phyloP scores from a whole-genome alignment of 352 stramenopile species.

The Globisporangium paroecandrum region DNA sequence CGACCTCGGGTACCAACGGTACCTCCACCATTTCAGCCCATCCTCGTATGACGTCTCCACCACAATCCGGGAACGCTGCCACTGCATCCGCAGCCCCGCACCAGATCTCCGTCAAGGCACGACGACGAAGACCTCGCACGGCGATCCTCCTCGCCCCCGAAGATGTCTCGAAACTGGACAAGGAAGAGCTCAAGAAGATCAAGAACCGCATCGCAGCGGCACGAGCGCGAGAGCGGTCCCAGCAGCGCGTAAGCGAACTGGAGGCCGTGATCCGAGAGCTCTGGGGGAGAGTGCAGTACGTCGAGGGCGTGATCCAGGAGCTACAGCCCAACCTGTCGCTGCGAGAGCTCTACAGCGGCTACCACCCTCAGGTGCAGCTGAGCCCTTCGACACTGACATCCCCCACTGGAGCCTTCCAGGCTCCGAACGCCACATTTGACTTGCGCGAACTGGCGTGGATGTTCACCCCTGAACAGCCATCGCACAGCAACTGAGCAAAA shows the following conservation, averaged over 20 bases:
- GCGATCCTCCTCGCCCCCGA: conserved; percentile 42
- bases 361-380: conserved; percentile 36
- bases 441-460: conserved; percentile 19
- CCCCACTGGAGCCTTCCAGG: conserved; percentile 11
- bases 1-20: not conserved
- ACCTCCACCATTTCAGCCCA: not conserved
- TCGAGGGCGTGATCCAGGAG: conserved; percentile 42
- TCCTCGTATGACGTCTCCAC: not conserved
- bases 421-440: conserved; percentile 17
- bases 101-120: not conserved
- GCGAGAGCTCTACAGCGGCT: conserved; percentile 41
- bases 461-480: conserved; percentile 4
- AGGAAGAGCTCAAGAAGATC: conserved; percentile 55
- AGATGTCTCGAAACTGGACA: conserved; percentile 36
- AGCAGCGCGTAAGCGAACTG: conserved; percentile 47
- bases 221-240: conserved; percentile 45
- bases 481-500: conserved; percentile 9
- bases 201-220: conserved; percentile 71
- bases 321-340: conserved; percentile 31
- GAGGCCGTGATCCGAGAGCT: conserved; percentile 53
- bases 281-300: conserved; percentile 55
- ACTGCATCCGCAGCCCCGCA: not conserved
- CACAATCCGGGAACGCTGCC: not conserved
- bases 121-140: conserved; percentile 40
- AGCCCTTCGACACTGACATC: conserved; percentile 12